These are phyloP conservation scores for Claviceps arundinis DNA, from an alignment of 2,329 filamentous ascomycete genomes.

Conservation along the genomic window DNA sequence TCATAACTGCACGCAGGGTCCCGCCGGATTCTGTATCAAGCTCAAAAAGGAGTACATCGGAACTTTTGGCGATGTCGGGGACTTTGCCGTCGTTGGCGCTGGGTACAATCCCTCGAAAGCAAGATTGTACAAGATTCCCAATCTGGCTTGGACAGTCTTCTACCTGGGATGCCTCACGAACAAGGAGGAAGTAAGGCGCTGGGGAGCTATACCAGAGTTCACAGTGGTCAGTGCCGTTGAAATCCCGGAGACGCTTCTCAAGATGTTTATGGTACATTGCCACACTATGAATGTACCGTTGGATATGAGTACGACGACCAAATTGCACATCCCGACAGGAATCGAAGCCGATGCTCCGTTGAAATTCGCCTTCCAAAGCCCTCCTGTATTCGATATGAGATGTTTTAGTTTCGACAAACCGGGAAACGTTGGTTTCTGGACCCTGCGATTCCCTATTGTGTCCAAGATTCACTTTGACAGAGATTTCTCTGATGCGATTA, in stretches of 20 bases:
- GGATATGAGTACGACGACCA: conserved; percentile 26
- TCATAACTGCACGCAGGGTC: conserved; percentile 19
- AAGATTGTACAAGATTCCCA: conserved; percentile 35
- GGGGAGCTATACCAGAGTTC: conserved; percentile 43
- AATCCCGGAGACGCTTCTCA: conserved; percentile 38
- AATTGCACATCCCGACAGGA: conserved; percentile 32
- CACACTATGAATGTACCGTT: conserved; percentile 28
- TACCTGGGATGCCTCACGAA: conserved; percentile 66
- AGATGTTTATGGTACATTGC: conserved; percentile 33
- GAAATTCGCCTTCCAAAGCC: conserved; percentile 48
- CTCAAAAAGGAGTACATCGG: conserved; percentile 76
- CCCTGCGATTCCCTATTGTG: conserved; percentile 63
- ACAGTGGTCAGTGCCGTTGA: conserved; percentile 52
- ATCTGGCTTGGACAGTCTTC: conserved; percentile 65
- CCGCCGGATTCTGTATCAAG: conserved; percentile 53
- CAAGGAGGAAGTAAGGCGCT: conserved; percentile 41
- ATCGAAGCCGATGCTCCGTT: conserved; percentile 28
- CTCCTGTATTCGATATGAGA: conserved; percentile 66
- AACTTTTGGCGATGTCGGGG: conserved; percentile 67
- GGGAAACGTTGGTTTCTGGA: conserved; percentile 55
- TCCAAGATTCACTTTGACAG: conserved; percentile 69
- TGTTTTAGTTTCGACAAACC: conserved; percentile 69
- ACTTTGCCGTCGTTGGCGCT: conserved; percentile 69
- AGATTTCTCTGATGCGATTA: conserved; percentile 52
- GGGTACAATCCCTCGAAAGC: conserved; percentile 55